phyloP scores from a whole-genome alignment of 2,329 filamentous ascomycete genomes.

The Colletotrichum tropicale region DNA sequence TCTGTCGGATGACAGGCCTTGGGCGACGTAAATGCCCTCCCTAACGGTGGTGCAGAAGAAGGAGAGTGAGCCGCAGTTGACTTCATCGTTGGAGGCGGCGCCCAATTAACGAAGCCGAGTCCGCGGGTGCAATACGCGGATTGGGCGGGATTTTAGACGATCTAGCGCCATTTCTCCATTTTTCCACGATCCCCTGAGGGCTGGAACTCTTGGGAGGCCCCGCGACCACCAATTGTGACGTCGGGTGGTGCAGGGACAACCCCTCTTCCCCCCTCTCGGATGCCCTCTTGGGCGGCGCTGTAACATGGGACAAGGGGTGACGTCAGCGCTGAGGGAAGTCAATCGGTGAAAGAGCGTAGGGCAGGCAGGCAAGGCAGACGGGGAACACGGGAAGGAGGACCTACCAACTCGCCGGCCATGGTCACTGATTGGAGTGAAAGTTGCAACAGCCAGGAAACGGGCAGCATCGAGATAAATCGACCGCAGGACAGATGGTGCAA shows the following conservation, averaged over 20 bases:
- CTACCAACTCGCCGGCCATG: neutral
- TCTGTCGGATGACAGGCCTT: neutral
- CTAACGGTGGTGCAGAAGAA: neutral
- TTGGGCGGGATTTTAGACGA: slow-evolving; percentile 6
- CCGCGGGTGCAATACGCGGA: slow-evolving; percentile 9
- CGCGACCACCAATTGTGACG: slow-evolving; percentile 12
- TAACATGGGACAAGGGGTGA: neutral
- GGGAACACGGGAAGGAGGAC: neutral
- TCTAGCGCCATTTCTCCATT: slow-evolving; percentile 9
- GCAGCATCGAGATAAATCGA: neutral
- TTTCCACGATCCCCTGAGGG: neutral
- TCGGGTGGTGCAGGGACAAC: neutral
- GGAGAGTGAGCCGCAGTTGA: slow-evolving; percentile 7
- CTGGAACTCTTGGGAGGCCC: neutral
- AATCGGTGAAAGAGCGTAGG: neutral
- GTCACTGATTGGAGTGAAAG: neutral
- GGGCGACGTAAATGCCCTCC: slow-evolving; percentile 3
- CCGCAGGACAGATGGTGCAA: neutral
- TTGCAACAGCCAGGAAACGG: neutral
- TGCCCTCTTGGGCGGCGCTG: neutral
- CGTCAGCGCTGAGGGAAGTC: neutral
- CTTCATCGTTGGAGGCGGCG: neutral
- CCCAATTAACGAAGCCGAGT: slow-evolving; percentile 1
- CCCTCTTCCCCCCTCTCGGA: neutral
- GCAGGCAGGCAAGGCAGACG: neutral